phyloP scores from a whole-genome alignment of 176 grass and related monocot genomes.

The Lolium multiflorum region DNA sequence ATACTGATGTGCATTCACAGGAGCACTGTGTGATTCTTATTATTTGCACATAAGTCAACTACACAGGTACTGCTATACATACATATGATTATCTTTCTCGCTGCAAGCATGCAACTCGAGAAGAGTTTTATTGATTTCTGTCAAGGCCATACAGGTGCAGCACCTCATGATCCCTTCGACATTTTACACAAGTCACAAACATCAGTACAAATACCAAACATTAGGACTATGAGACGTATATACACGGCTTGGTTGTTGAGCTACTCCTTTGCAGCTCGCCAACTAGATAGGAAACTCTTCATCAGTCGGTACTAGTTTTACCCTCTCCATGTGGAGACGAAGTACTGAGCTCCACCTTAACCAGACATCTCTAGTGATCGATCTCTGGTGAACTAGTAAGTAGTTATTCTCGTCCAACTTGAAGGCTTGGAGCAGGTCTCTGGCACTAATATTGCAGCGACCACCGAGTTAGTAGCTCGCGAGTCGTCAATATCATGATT shows the following conservation, averaged over 20 bases:
- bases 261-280: slow-evolving; percentile 42
- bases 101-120: slow-evolving; percentile 6
- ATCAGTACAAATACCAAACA: slow-evolving; percentile 36
- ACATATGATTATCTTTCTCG: not conserved
- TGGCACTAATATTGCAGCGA: slow-evolving; percentile 80
- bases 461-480: slow-evolving; percentile 62
- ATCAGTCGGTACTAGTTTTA: slow-evolving; percentile 36
- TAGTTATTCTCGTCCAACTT: slow-evolving; percentile 47
- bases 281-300: slow-evolving; percentile 40
- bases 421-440: slow-evolving; percentile 58
- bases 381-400: slow-evolving; percentile 36
- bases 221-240: slow-evolving; percentile 34
- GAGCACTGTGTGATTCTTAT: not conserved
- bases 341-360: slow-evolving; percentile 35
- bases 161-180: slow-evolving; percentile 23
- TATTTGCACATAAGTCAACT: not conserved
- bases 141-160: slow-evolving; percentile 36
- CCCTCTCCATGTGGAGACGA: slow-evolving; percentile 25
- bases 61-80: not conserved
- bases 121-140: slow-evolving; percentile 41
- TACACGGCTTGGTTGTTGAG: slow-evolving; percentile 32
- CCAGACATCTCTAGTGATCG: slow-evolving; percentile 25
- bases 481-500: slow-evolving; percentile 43
- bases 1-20: too few relatives aligned
- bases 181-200: slow-evolving; percentile 25